Conservation (phyloP, 805 yeast genomes). For the Jamesozyma jinghongensis region DNA sequence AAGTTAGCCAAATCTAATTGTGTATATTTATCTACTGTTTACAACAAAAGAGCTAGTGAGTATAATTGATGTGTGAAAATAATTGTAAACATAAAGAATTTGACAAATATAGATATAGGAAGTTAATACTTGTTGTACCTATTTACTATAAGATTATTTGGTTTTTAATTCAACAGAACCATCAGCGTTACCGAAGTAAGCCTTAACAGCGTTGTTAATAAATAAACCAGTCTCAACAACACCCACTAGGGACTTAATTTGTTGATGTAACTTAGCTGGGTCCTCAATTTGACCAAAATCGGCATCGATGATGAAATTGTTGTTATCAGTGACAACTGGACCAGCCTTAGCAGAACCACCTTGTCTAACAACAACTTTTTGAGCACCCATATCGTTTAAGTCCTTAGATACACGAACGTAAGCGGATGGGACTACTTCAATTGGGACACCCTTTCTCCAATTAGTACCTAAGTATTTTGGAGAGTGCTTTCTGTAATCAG, state of each 20-base stretch:
- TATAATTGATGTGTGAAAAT: no score
- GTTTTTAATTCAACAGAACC: conserved; percentile 44
- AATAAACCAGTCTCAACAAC: conserved; percentile 96
- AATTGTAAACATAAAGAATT: no score
- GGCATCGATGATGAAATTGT: conserved; percentile 87
- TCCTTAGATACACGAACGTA: conserved; percentile 67
- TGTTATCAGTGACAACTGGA: conserved; percentile 92
- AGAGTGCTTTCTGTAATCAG: conserved; percentile 82
- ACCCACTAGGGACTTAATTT: conserved; percentile 73
- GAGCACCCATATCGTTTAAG: conserved; percentile 38
- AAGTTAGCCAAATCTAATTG: no score
- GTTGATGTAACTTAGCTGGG: conserved; percentile 45
- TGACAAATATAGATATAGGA: not conserved
- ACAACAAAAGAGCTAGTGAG: no score
- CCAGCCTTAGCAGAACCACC: conserved; percentile 95
- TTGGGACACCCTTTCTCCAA: conserved; percentile 91
- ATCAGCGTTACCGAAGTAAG: conserved; percentile 80
- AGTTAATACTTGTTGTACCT: not conserved
- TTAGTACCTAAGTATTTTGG: conserved; percentile 55
- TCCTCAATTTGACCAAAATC: conserved; percentile 69
- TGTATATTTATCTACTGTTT: no score
- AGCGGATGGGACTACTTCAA: conserved; percentile 88
- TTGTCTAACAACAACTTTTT: conserved; percentile 64
- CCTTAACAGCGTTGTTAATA: conserved; percentile 56
- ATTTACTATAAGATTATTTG: conserved; percentile 17